These are phyloP conservation scores for Solanum arcanum DNA, from an alignment of 257 asterid genomes.

Conservation along the genomic window DNA sequence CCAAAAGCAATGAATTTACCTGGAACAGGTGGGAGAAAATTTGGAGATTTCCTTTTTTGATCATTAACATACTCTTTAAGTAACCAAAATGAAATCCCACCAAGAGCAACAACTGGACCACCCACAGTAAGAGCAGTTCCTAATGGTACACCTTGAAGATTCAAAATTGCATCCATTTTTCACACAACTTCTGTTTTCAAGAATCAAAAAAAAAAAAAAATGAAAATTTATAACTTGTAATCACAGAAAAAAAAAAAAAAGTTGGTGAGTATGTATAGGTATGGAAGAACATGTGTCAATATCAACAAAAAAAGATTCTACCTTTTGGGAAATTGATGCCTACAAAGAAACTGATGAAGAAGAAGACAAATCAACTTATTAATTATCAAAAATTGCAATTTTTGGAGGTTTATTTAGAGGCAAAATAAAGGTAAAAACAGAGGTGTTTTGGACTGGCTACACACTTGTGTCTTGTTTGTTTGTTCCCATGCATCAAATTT, in stretches of 20 bases:
- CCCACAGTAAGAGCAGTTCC: slow-evolving; percentile 36
- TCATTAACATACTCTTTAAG: slow-evolving; percentile 21
- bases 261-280: background rate
- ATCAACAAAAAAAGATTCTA: background rate
- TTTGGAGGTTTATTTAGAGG: background rate
- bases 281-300: background rate
- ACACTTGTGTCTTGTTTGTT: background rate
- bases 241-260: background rate
- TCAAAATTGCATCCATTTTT: slow-evolving; percentile 31
- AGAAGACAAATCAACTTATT: background rate
- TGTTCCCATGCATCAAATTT: background rate
- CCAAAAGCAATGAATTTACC: slow-evolving; percentile 15
- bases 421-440: background rate
- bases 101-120: slow-evolving; percentile 50
- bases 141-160: slow-evolving; percentile 31
- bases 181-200: background rate
- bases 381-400: background rate
- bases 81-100: slow-evolving; percentile 45
- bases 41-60: slow-evolving; percentile 31
- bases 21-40: slow-evolving; percentile 41
- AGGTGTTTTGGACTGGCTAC: background rate
- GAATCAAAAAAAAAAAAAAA: background rate
- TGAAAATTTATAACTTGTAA: background rate
- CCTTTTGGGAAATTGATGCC: background rate
- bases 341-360: background rate